Evolutionary conservation across 805 yeast genomes (phyloP), one percentile per base, ranked within the genome.

Genomic region (Jamesozyma piceae): DNA sequence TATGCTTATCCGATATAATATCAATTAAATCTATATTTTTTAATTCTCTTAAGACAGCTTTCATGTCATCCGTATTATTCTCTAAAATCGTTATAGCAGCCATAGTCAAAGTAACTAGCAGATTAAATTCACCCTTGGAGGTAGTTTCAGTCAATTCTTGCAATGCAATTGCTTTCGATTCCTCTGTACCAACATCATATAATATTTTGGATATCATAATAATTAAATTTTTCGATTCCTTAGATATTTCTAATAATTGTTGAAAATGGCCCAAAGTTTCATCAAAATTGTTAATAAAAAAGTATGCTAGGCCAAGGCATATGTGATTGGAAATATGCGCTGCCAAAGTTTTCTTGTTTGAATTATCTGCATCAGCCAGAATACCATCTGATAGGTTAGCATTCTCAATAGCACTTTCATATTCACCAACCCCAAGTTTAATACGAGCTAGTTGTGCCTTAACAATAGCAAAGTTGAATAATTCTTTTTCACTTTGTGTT

Each of bases 81-180:
- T 86, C 83, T 9, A 79, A 67, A 2, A 92, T 69, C 0, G 85
- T 71, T 19, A 90, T 77, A 0, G 94, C 88, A 6, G 95, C 96
- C 34, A 90, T 67, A 1, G 87, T 75, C 45, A 89, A 62, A 0
- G 85, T 80, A 2, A 84, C 77, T 20, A 77, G 54, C 37, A 86
- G 63, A 2, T 88, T 77, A 1, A 83, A 68, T 0, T 95, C 95
- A 43, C 73, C 61, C 3, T 64, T 67, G 46, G 74, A 80, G 33
- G 88, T 75, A 51, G 72, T 77, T 20, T 73, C 70, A 51, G 83
- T 81, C 35, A 90, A 63, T 59, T 87, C 95, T 52, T 88, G 95
- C 37, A 84, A 55, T 0, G 97, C 95, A 1, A 88, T 89, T 48
- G 78, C 82, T 45, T 77, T 80, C 1, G 92, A 78, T 4, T 83